Evolutionary conservation across 1,139 yeast genomes (phyloP).

Genomic region (Suhomyces coccinellae): DNA sequence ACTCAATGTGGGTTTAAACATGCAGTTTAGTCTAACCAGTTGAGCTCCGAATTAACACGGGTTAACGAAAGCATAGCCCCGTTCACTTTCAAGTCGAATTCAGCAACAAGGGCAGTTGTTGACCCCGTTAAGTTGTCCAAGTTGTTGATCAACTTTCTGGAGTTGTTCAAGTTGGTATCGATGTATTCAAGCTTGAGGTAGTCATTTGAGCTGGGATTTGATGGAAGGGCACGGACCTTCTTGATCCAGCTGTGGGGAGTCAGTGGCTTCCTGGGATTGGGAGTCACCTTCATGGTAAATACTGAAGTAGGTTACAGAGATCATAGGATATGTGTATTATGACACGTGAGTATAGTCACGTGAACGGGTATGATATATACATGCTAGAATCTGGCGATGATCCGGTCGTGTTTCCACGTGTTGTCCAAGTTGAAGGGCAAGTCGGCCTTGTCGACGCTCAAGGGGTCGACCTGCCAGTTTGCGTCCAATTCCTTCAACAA

Average conservation of each 20-base stretch:
- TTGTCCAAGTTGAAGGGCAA: constrained; percentile 32
- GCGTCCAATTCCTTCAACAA: constrained; percentile 35
- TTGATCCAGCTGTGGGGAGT: constrained; percentile 30
- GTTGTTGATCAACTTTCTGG: constrained; percentile 40
- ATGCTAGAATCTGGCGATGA: constrained; percentile 12
- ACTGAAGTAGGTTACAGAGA: no score
- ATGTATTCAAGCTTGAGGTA: constrained; percentile 44
- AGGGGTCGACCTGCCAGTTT: constrained; percentile 24
- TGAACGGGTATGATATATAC: neutral
- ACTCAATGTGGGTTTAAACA: no score
- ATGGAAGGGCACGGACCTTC: constrained; percentile 40
- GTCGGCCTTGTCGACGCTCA: constrained; percentile 16
- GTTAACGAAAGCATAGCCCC: constrained; percentile 32
- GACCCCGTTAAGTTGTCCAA: constrained; percentile 27
- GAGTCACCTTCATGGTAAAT: neutral
- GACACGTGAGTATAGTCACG: neutral
- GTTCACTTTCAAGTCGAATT: constrained; percentile 24
- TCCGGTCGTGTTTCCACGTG: constrained; percentile 37
- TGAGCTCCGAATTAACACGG: constrained; percentile 27
- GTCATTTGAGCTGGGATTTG: constrained; percentile 39
- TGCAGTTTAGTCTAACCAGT: constrained; percentile 25
- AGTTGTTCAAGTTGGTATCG: constrained; percentile 47
- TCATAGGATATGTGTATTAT: neutral
- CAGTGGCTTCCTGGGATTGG: constrained; percentile 5
- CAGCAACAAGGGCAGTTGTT: constrained; percentile 21